These are phyloP conservation scores for Ogataea degrootiae DNA, from an alignment of 805 yeast species.

Conservation along the genomic window DNA sequence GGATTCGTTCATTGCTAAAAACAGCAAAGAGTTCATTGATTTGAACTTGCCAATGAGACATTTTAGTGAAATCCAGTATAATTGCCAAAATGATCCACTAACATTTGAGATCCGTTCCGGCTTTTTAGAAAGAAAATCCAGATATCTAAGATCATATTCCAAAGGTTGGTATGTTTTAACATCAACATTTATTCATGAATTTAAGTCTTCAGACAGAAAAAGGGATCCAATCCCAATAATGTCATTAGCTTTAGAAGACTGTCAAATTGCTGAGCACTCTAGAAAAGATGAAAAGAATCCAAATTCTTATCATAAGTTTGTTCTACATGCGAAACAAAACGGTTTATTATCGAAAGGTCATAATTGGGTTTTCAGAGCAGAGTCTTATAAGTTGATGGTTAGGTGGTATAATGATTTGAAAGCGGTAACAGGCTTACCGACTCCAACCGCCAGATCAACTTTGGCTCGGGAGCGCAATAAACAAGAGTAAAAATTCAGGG, in stretches of 20 bases:
- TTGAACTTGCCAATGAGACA: constrained; percentile 58
- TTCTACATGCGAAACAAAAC: constrained; percentile 67
- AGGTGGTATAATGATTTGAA: constrained; percentile 81
- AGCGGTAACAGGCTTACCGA: constrained; percentile 55
- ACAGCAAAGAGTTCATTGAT: constrained; percentile 60
- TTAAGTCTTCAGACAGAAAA: constrained; percentile 76
- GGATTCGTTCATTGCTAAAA: constrained; percentile 74
- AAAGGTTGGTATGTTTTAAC: constrained; percentile 90
- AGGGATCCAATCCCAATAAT: constrained; percentile 78
- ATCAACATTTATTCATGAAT: constrained; percentile 84
- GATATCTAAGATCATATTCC: constrained; percentile 85
- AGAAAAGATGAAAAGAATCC: constrained; percentile 56
- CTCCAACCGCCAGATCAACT: constrained; percentile 54
- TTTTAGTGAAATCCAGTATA: constrained; percentile 57
- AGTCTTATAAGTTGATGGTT: constrained; percentile 71
- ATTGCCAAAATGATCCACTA: constrained; percentile 64
- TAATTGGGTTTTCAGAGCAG: constrained; percentile 94
- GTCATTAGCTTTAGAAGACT: constrained; percentile 75
- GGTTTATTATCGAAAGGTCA: constrained; percentile 78
- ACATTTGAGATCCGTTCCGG: constrained; percentile 72
- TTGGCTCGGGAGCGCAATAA: constrained; percentile 33
- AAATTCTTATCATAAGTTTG: constrained; percentile 66
- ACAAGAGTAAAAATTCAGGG: constrained; percentile 5
- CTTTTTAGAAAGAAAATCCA: constrained; percentile 81
- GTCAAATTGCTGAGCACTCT: constrained; percentile 79